Base-by-base conservation (phyloP, 345 rosid genomes). In the Tarenaya hassleriana region DNA sequence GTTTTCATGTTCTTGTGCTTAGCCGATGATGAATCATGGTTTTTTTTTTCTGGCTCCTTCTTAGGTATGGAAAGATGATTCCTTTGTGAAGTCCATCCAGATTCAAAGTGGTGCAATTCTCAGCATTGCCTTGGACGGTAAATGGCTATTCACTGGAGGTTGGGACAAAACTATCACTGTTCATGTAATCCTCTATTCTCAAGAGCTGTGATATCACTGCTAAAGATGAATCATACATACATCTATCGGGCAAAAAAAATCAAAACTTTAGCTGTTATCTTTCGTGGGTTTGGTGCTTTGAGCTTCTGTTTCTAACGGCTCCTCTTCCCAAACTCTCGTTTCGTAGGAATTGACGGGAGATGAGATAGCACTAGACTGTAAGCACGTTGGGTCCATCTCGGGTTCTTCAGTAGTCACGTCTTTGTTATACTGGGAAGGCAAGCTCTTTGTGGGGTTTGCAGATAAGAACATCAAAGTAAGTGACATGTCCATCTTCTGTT, bases 41-140 rank as follows among this genome's bases (percentile, higher is more conserved):
- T 31, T 53, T 44, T 19, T 31, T 53, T 44, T 24, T 20, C 35
- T 37, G 51, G 34, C 43, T 29, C 44, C 37, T 45, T 20, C 41
- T 39, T 69, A 87, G 98, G 60, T 87, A 41, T 91, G 98, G 98
- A 80, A 74, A 68, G 71, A 87, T 55, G 96, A 82, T 20, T 34
- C 52, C 43, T 57, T 69, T 58, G 46, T 75, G 72, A 87, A 78
- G 68, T 75, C 83, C 7, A 47, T 55, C 19, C 61, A 84, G 67
- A 41, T 52, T 35, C 92, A 87, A 19, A 49, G 55, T 41, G 80
- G 96, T 69, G 82, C 91, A 48, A 69, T 84, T 50, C 84, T 87
- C 41, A 66, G 83, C 16, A 50, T 56, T 63, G 62, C 51, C 43
- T 39, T 87, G 71, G 78, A 80, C n/a, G 81, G 72, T 32, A 76